phyloP scores from a whole-genome alignment of 371 early-diverging fungal species.

The Circinella umbellata region DNA sequence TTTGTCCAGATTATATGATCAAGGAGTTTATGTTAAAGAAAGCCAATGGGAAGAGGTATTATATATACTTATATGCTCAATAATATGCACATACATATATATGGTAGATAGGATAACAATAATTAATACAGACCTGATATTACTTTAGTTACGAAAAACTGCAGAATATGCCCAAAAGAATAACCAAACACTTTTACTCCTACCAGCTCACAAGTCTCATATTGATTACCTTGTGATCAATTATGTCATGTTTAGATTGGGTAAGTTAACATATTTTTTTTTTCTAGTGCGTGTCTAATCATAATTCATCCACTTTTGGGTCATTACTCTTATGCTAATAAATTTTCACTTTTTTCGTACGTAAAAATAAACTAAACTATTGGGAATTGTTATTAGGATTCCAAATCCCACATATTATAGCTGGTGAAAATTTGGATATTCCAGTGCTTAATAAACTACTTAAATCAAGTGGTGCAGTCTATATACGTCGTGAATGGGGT shows the following conservation, averaged over 20 bases:
- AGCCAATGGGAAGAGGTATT: conserved; percentile 74
- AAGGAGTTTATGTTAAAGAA: conserved; percentile 83
- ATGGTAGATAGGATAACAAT: too few relatives aligned
- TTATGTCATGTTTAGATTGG: conserved; percentile 83
- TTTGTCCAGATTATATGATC: conserved; percentile 78
- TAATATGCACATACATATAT: too few relatives aligned
- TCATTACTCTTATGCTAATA: neutral
- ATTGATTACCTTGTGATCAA: conserved; percentile 84
- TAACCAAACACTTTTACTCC: conserved; percentile 72
- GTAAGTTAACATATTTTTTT: conserved; percentile 21
- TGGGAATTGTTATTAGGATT: conserved; percentile 34
- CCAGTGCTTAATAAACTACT: conserved; percentile 74
- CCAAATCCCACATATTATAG: conserved; percentile 88
- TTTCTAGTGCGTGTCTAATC: neutral
- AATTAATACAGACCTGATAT: too few relatives aligned
- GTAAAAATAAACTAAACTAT: too few relatives aligned
- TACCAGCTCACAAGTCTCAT: conserved; percentile 88
- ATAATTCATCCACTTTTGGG: neutral
- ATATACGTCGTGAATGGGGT: conserved; percentile 83
- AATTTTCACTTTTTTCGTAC: neutral
- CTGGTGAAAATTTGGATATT: conserved; percentile 87
- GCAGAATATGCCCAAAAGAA: conserved; percentile 66
- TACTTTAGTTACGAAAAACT: conserved; percentile 53
- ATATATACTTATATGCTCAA: neutral
- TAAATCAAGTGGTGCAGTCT: conserved; percentile 78